A percentile compares a stretch with the other conserved stretches of the same genome.
Conservation (phyloP, 1,284 basidiomycete species). For the Leccinum huronense region DNA sequence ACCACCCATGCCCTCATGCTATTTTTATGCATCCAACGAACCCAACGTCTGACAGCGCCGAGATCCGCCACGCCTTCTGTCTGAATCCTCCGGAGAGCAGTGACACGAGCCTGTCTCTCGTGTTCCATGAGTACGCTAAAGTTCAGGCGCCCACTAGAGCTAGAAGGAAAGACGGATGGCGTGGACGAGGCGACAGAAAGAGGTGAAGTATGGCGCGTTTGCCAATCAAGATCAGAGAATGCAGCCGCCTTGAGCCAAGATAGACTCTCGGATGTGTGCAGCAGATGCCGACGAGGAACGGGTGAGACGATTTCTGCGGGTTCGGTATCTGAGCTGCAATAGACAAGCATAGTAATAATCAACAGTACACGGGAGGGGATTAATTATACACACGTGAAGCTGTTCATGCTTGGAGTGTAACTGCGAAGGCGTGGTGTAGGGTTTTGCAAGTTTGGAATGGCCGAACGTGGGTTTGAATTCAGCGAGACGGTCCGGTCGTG, state of each 20-base stretch:
- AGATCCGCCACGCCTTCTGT: conserved; percentile 33
- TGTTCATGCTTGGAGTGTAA: conserved; percentile 18
- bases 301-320: conserved; percentile 53
- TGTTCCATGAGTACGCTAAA: conserved; percentile 40
- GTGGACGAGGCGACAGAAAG: conserved; percentile 46
- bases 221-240: conserved; percentile 32
- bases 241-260: conserved; percentile 45
- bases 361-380: not conserved
- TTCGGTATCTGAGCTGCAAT: conserved; percentile 21
- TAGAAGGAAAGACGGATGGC: conserved; percentile 26
- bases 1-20: conserved; percentile 59
- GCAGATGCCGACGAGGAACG: conserved; percentile 53
- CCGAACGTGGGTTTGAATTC: conserved; percentile 11
- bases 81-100: conserved; percentile 14
- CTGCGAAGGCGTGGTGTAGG: conserved; percentile 20
- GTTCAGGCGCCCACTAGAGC: conserved; percentile 27
- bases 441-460: conserved; percentile 9
- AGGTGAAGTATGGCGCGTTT: conserved; percentile 39
- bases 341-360: not conserved
- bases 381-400: conserved; percentile 17
- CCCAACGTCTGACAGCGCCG: conserved; percentile 60
- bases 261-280: conserved; percentile 50
- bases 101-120: conserved; percentile 30
- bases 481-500: conserved; percentile 22
- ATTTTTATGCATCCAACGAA: conserved; percentile 74